Base-by-base conservation (phyloP, 805 yeast genomes). In the Kazachstania viticola region DNA sequence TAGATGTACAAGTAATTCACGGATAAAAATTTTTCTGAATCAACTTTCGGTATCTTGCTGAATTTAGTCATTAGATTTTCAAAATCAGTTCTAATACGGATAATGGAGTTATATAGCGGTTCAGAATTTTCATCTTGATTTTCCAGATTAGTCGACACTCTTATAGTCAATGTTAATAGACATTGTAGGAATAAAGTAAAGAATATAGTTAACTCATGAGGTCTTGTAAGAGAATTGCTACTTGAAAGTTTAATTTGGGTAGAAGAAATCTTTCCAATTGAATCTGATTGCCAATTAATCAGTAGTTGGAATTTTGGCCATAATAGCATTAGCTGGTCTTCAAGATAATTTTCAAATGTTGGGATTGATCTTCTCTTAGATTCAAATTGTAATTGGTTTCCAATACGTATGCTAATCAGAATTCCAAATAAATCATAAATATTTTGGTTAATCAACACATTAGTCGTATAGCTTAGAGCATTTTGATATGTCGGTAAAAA, bases 261-360 rank as follows among this genome's bases (percentile, higher is more conserved):
- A 37, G 42, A 62, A 29, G 54, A 54, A 13, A 68, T 68, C 32
- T 64, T 70, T 39, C 79, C 75, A 51, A 84, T 59, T 30, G 75
- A 71, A 14, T 75, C 79, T 44, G 94, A 78, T 45, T 88, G 82
- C 21, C 71, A 58, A 50, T 85, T 95, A 26, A 87, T 68, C 21
- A 83, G 62, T 28, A 64, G 66, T 46, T 85, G 87, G 47, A 87
- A 80, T 36, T 70, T 73, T 0, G 96, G 95, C 97, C 97, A 91
- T 28, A 88, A 58, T 3, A 69, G 53, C 31, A 83, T 69, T 38
- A 76, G 55, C 39, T 79, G 73, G 12, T 71, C 62, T 43, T 79
- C 75, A 40, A 79, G 64, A 51, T 79, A 81, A 37, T 73, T 80
- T 39, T 77, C 83, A 19, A 54, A 32, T 6, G 74, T 74, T 0